Percentiles rank a stretch among this genome's conserved stretches.
phyloP scores from a whole-genome alignment of 2,329 filamentous ascomycete species.

The Didymella sp. region DNA sequence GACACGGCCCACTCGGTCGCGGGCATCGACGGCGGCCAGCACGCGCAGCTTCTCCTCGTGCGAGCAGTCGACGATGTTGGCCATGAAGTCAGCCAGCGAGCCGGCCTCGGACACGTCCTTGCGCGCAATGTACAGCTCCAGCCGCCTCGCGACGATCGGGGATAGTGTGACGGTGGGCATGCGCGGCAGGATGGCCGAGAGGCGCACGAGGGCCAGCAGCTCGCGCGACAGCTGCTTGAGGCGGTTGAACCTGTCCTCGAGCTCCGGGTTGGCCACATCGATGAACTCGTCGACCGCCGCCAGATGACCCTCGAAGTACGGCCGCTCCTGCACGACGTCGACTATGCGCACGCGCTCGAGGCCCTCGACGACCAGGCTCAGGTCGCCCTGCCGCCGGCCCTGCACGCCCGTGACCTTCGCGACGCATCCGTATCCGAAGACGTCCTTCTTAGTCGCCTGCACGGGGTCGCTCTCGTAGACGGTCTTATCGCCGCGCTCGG shows the following conservation, averaged over 20 bases:
- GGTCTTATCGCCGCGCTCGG: slow-evolving; percentile 52
- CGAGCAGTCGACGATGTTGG: slow-evolving; percentile 84
- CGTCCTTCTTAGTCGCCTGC: slow-evolving; percentile 61
- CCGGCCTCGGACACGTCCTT: slow-evolving; percentile 85
- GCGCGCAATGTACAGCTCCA: slow-evolving; percentile 85
- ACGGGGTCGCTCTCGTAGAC: slow-evolving; percentile 59
- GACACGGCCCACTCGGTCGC: slow-evolving; percentile 78
- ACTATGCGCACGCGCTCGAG: slow-evolving; percentile 78
- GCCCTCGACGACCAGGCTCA: slow-evolving; percentile 87
- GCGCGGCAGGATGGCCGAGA: slow-evolving; percentile 83
- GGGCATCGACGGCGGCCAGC: slow-evolving; percentile 79
- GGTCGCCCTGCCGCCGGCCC: slow-evolving; percentile 61
- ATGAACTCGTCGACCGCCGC: slow-evolving; percentile 72
- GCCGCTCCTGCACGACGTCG: slow-evolving; percentile 75
- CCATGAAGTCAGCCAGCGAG: slow-evolving; percentile 92
- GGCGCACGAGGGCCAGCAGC: slow-evolving; percentile 80
- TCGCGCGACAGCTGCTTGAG: slow-evolving; percentile 87
- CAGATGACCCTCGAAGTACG: slow-evolving; percentile 86
- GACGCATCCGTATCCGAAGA: slow-evolving; percentile 83
- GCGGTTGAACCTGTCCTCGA: slow-evolving; percentile 75
- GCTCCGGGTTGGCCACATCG: slow-evolving; percentile 55
- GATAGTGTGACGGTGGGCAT: slow-evolving; percentile 72
- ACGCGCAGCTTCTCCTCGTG: slow-evolving; percentile 92
- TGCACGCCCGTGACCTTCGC: slow-evolving; percentile 59
- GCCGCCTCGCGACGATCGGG: slow-evolving; percentile 81